Evolutionary conservation across 2,329 filamentous ascomycete genomes (phyloP), one percentile per base, ranked within the genome.

Genomic region (Diplodia seriata): DNA sequence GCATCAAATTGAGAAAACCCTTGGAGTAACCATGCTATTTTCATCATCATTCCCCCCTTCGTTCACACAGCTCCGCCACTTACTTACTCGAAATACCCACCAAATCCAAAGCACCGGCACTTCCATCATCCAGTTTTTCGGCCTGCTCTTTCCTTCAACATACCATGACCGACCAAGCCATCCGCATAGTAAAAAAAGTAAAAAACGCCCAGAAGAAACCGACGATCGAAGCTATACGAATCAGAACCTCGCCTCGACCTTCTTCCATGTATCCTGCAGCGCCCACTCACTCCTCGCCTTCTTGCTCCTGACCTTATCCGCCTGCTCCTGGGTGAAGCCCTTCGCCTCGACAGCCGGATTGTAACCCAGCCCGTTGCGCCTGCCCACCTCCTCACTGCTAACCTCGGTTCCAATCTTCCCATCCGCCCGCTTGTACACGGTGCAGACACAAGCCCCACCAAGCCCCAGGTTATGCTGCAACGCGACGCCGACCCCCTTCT

Each of bases 401-500:
- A 96, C 77, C 43, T 83, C 81, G 4, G 82, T 81, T 2, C 89
- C 89, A 67, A 81, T 83, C 78, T 86, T 84, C 12, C 92, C 91
- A 78, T 98, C 94, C 0, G 91, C 90, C 18, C 94, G 87, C 81
- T 89, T 89, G 80, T 97, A 97, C 3, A 98, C 91, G 0, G 92
- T 94, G 26, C 95, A 91, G 0, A 98, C 94, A 1, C 89, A 93
- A 3, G 94, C 94, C 66, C 95, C 95, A 15, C 94, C 94, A 5
- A 98, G 85, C 0, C 94, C 95, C 1, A 98, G 85, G 76, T 98
- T 98, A 78, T 98, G 95, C 83, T 97, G 94, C 71, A 98, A 83
- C 68, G 91, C 91, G 68, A 88, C 88, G 70, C 82, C 87, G 6
- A 63, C 59, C 47, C 59, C 59, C 59, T 53, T 63, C 20, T 8